Percentiles rank a stretch among this genome's conserved stretches.
Conservation (phyloP, 352 stramenopile genomes). For the Halophytophthora polymorphica region DNA sequence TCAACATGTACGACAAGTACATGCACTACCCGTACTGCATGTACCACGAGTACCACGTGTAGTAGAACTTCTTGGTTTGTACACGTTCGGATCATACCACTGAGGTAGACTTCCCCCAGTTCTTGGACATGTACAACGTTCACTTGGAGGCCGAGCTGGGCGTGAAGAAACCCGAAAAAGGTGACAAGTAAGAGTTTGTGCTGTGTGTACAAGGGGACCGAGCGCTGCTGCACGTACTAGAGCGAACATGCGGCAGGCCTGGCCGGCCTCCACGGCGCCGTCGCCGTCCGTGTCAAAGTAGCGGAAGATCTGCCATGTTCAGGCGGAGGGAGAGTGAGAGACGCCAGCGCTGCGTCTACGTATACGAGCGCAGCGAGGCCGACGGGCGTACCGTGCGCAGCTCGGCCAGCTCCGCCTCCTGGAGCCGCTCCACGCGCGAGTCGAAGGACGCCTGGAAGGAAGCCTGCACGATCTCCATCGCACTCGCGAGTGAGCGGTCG, state of each 20-base stretch:
- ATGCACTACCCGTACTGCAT: too few species aligned
- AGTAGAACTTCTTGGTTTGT: too few species aligned
- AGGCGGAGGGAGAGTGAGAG: not conserved
- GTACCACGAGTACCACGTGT: too few species aligned
- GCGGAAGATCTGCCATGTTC: slow-evolving; percentile 53
- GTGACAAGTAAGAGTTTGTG: not conserved
- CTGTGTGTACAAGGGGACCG: not conserved
- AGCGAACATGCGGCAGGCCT: slow-evolving; percentile 60
- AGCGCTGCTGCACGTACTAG: slow-evolving; percentile 24
- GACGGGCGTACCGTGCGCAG: slow-evolving; percentile 36
- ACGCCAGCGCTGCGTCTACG: not conserved
- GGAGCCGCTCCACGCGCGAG: slow-evolving; percentile 47
- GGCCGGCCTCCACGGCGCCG: slow-evolving; percentile 49
- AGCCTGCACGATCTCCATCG: slow-evolving; percentile 59
- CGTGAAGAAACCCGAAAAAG: not conserved
- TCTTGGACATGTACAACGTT: slow-evolving; percentile 47
- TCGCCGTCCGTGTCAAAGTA: slow-evolving; percentile 73
- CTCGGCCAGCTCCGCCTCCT: slow-evolving; percentile 46
- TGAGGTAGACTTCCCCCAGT: slow-evolving; percentile 62
- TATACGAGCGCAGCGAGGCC: not conserved
- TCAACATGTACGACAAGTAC: not conserved
- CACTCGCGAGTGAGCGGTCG: not conserved
- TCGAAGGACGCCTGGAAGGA: slow-evolving; percentile 69
- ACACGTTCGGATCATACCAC: slow-evolving; percentile 23
- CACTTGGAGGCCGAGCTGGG: slow-evolving; percentile 56